Evolutionary conservation across 805 yeast genomes (phyloP), one percentile per base, ranked within the genome.

Genomic region (Candida sithepensis): DNA sequence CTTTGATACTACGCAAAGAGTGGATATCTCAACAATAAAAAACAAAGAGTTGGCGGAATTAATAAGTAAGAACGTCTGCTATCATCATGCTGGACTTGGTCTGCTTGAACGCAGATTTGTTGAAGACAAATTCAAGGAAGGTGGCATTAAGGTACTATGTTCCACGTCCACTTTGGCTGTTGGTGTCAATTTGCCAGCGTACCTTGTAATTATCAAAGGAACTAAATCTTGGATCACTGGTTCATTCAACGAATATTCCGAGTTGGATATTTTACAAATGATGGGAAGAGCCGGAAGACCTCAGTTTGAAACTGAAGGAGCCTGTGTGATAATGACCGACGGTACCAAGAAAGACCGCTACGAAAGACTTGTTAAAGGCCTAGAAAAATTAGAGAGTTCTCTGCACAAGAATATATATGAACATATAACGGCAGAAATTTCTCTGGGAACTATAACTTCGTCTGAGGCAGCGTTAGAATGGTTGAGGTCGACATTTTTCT

Each of bases 201-300:
- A 75, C 56, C 61, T 79, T 47, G 85, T 80, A 0, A 64, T 81
- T 2, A 70, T 81, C n/a, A 81, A 81, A 50, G 85, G 85, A 0
- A 81, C 86, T 0, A 81, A 76, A 55, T 72, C 77, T 44, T 85
- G 84, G 78, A 74, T 73, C 19, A 74, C 75, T 20, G 74, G 52
- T 1, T 14, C 69, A 45, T 69, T 74, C 50, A 65, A 64, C 32
- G 85, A 81, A 48, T 81, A 80, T 57, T 70, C 81, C 2, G 79
- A 76, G 41, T 62, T 79, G 21, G 85, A 80, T 48, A 63, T 81
- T 26, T 59, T 78, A 38, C 85, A 82, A 53, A 82, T 81, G 86
- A 73, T 81, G 60, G 85, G 85, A 3, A 68, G 85, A 54, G 85
- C 85, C 3, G 85, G 86, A 3, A 69, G 85, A 42, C 84, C 84